phyloP scores from a whole-genome alignment of 345 rosid species.

The Kernera saxatilis region DNA sequence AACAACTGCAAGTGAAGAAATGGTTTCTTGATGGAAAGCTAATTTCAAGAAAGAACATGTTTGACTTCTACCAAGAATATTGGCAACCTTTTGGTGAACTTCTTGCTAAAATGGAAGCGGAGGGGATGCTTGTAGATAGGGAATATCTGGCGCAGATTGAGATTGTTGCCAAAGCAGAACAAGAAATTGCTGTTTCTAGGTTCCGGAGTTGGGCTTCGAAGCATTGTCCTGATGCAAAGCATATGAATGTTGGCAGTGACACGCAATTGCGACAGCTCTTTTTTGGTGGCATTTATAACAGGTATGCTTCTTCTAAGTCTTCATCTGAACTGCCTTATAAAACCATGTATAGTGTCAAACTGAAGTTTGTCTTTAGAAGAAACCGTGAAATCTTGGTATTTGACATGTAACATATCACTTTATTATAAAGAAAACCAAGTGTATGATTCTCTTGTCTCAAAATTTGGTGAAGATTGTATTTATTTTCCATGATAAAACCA shows the following conservation, averaged over 20 bases:
- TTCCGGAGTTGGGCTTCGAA: constrained; percentile 86
- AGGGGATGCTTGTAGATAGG: constrained; percentile 92
- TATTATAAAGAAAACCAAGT: not conserved
- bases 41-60: constrained; percentile 48
- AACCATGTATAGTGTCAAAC: not conserved
- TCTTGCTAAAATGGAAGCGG: constrained; percentile 81
- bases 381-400: not conserved
- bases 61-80: constrained; percentile 69
- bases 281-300: constrained; percentile 68
- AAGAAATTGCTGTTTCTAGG: constrained; percentile 57
- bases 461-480: not conserved
- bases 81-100: constrained; percentile 89
- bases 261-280: constrained; percentile 80
- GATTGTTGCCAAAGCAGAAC: constrained; percentile 85
- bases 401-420: not conserved
- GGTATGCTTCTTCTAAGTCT: constrained; percentile 39
- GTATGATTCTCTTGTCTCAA: not conserved
- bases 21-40: constrained; percentile 62
- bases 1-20: constrained; percentile 42
- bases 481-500: not conserved
- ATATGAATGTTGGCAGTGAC: constrained; percentile 97
- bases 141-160: constrained; percentile 72
- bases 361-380: not conserved
- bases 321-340: not conserved
- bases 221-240: constrained; percentile 72